A percentile compares a stretch with the other conserved stretches of the same genome.
phyloP scores from a whole-genome alignment of 208 protist species.

The Naegleria lovaniensis region DNA sequence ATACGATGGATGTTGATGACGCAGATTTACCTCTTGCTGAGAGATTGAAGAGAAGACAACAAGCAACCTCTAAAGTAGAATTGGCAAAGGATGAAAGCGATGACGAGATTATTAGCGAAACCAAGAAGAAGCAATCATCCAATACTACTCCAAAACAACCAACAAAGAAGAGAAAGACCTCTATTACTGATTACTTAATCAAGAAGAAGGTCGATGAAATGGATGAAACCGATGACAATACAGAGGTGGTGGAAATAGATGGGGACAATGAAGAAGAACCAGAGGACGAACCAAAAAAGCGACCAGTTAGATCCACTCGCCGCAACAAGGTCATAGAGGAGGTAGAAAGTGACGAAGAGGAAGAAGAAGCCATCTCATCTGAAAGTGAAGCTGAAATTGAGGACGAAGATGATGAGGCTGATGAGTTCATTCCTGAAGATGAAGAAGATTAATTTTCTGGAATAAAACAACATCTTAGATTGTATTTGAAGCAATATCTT shows the following conservation, averaged over 20 bases:
- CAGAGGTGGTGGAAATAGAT: not conserved
- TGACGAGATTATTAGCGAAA: not conserved
- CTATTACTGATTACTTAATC: not conserved
- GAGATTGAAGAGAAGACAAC: not conserved
- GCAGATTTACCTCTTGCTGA: not conserved
- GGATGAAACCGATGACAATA: not conserved
- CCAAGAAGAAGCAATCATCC: not conserved
- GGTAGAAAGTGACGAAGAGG: slow-evolving; percentile 34
- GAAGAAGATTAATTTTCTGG: not conserved
- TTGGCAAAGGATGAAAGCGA: not conserved
- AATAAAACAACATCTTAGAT: too few species aligned
- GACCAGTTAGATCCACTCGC: slow-evolving; percentile 28
- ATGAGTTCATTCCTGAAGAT: not conserved
- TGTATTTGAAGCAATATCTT: not conserved
- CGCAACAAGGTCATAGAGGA: not conserved
- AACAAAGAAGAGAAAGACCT: not conserved
- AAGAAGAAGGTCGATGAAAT: not conserved
- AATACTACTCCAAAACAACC: not conserved
- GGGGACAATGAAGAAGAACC: not conserved
- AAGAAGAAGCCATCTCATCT: not conserved
- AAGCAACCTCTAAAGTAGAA: not conserved
- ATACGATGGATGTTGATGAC: not conserved
- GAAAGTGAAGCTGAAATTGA: slow-evolving; percentile 19
- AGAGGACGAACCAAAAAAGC: slow-evolving; percentile 20
- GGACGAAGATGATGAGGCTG: not conserved